phyloP scores from a whole-genome alignment of 2,329 filamentous ascomycete species.

The Aspergillus neoniger region DNA sequence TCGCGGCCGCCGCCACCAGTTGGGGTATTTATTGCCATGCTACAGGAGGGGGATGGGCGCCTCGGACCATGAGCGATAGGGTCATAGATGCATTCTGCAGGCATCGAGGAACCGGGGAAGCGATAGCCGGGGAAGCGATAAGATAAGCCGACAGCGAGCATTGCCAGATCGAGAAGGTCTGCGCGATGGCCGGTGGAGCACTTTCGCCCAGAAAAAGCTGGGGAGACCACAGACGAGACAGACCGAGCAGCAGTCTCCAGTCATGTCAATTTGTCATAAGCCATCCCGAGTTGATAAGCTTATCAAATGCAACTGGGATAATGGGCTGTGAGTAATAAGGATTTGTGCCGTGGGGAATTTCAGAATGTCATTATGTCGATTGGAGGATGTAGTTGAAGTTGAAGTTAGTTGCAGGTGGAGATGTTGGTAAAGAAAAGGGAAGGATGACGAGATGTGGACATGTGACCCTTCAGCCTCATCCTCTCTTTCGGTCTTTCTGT shows the following conservation, averaged over 20 bases:
- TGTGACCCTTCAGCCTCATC: no score
- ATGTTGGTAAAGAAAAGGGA: neutral
- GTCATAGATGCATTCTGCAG: neutral
- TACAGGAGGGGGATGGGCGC: neutral
- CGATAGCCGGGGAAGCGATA: slow-evolving; percentile 20
- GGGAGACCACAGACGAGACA: neutral
- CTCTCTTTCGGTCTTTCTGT: no score
- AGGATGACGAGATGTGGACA: neutral
- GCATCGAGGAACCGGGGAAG: neutral
- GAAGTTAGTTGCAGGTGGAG: neutral
- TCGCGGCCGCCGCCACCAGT: neutral
- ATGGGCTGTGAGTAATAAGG: neutral
- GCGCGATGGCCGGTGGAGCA: slow-evolving; percentile 26
- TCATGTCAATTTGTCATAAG: neutral
- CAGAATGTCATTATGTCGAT: no score
- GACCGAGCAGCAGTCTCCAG: neutral
- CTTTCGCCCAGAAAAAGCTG: neutral
- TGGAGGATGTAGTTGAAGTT: neutral
- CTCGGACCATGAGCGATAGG: neutral
- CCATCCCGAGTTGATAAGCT: neutral
- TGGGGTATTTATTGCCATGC: slow-evolving; percentile 1
- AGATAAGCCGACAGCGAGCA: slow-evolving; percentile 24
- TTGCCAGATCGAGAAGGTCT: slow-evolving; percentile 31
- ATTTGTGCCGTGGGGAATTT: neutral
- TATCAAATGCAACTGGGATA: neutral